phyloP scores from a whole-genome alignment of 805 yeast genomes.

The Suhomyces sp. region DNA sequence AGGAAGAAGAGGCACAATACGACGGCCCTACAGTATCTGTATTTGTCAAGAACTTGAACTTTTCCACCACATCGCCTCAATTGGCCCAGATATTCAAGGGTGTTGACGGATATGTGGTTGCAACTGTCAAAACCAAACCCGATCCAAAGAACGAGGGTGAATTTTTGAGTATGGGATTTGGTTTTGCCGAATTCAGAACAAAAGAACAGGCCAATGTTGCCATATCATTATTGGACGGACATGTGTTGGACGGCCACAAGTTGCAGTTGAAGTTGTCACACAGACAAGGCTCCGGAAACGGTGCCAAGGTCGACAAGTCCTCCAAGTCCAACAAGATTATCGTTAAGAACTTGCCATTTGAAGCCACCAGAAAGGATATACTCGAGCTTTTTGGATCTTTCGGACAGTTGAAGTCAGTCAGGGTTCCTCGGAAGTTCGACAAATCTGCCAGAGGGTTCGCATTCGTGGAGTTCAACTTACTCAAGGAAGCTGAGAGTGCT shows the following conservation, averaged over 20 bases:
- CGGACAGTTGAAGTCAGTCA: conserved; percentile 90
- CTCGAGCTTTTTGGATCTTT: conserved; percentile 89
- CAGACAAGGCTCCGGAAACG: conserved; percentile 49
- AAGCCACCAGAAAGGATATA: conserved; percentile 90
- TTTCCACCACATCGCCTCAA: conserved; percentile 62
- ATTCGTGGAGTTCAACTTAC: conserved; percentile 84
- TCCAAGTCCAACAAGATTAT: conserved; percentile 71
- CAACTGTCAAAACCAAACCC: conserved; percentile 82
- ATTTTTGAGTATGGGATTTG: conserved; percentile 93
- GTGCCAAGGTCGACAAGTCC: conserved; percentile 25
- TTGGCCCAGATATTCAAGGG: conserved; percentile 62
- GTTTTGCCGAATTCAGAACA: conserved; percentile 86
- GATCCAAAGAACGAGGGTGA: conserved; percentile 71
- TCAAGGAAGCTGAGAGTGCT: conserved; percentile 89
- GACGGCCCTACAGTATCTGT: conserved; percentile 83
- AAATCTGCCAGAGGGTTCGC: conserved; percentile 96
- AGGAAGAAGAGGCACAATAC: conserved; percentile 39
- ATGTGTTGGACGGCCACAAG: conserved; percentile 82
- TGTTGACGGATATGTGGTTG: conserved; percentile 75
- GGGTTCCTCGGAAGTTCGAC: conserved; percentile 96
- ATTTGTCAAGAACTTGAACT: conserved; percentile 89
- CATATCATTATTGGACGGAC: conserved; percentile 67
- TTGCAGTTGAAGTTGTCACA: conserved; percentile 86
- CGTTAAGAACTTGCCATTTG: conserved; percentile 96
- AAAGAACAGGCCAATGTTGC: conserved; percentile 78